Base-by-base conservation (phyloP, 441 rosid species). In the Bruguiera hainesii region DNA sequence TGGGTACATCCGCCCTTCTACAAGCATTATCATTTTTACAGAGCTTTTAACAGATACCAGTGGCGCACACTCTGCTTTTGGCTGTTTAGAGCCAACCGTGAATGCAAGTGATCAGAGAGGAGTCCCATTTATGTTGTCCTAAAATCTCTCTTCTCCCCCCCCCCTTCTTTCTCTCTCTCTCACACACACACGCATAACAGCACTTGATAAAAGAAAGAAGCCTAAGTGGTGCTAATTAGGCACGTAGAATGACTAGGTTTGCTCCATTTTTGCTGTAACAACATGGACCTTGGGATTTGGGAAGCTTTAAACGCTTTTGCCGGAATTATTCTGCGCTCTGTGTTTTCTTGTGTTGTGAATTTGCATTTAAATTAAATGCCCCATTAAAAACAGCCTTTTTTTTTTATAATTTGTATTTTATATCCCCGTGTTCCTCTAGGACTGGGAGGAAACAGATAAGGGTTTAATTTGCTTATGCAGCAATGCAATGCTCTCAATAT, bases 221-320 rank as follows among this genome's bases (percentile, higher is more conserved):
- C 78, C 68, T 67, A 58, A 56, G 60, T 35, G 26, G 59, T 58
- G 11, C 33, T 69, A 50, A 31, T 42, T 67, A 50, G 29, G 55
- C 29, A 30, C 39, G 16, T 73, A 70, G 72, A 66, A 53, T 46
- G 35, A 59, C 70, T 68, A 68, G 76, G 71, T 56, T 64, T 3
- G 64, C 52, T 28, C 59, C 19, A 28, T 78, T 62, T 78, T 62
- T 65, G 18, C 62, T 16, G 37, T 10, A 55, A 72, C 49, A 60
- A 55, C 64, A 62, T 56, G 73, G 67, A 61, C 64, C 59, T 73
- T 56, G 80, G 80, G 78, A 75, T 75, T 70, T 56, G 79, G 15
- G 71, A 21, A 29, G 18, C 28, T 53, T 56, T 39, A 59, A 65
- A 19, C 23, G 0, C 61, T n/a, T 29, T 13, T 18, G 15, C 56